phyloP scores from a whole-genome alignment of 192 early-diverging fungal genomes.

The Dimargaris verticillata region DNA sequence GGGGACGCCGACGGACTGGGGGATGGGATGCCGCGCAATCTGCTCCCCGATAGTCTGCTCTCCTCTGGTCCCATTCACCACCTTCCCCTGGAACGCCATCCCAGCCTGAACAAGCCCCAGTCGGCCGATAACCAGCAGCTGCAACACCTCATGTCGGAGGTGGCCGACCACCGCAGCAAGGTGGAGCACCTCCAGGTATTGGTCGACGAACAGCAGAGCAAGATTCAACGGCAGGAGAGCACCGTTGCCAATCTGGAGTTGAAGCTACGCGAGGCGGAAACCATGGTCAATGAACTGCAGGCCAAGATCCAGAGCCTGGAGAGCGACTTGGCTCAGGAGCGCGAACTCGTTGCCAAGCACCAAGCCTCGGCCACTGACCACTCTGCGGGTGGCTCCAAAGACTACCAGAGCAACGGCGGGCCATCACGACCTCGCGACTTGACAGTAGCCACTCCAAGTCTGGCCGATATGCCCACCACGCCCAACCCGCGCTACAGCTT shows the following conservation, averaged over 20 bases:
- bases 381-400: neutral
- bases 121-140: neutral
- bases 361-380: neutral
- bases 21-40: neutral
- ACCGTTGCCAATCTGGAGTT: conserved; percentile 1
- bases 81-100: neutral
- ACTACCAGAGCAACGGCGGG: neutral
- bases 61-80: neutral
- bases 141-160: neutral
- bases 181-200: neutral
- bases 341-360: too few relatives aligned
- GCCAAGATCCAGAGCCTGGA: neutral
- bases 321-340: neutral
- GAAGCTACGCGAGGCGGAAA: conserved; percentile 6
- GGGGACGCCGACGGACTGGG: neutral
- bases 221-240: conserved; percentile 7
- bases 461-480: neutral
- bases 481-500: neutral
- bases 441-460: neutral
- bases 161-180: neutral
- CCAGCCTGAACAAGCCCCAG: neutral
- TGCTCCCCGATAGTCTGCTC: neutral
- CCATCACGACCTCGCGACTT: neutral
- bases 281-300: neutral
- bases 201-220: conserved; percentile 9